Conservation (phyloP, 164 flowering plant genomes). For the Macadamia tetraphylla region DNA sequence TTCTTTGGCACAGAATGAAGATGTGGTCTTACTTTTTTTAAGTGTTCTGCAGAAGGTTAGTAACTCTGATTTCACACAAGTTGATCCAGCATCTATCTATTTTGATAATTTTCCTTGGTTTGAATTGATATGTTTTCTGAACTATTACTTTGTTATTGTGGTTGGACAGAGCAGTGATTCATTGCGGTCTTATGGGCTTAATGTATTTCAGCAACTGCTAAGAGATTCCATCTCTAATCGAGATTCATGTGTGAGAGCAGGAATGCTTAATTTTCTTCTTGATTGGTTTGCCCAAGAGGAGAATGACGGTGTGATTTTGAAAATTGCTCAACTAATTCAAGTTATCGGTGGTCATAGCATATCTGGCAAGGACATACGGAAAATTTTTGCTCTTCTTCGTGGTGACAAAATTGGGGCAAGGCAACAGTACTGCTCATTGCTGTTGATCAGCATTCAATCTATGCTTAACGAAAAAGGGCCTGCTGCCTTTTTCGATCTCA, state of each 20-base stretch:
- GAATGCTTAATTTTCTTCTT: conserved; percentile 93
- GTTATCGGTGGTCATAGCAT: conserved; percentile 94
- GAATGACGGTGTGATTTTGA: conserved; percentile 44
- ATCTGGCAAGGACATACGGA: conserved; percentile 96
- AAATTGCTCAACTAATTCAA: conserved; percentile 76
- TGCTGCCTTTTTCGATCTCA: conserved; percentile 82
- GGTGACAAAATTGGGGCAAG: conserved; percentile 61
- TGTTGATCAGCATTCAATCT: conserved; percentile 60
- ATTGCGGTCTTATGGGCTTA: conserved; percentile 68
- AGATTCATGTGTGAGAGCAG: conserved; percentile 88
- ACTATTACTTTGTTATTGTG: conserved; percentile 27
- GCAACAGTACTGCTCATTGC: conserved; percentile 57
- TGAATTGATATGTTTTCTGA: conserved; percentile 8
- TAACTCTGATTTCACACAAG: conserved; percentile 4
- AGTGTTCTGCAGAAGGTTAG: conserved; percentile 88
- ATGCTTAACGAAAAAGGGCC: conserved; percentile 99
- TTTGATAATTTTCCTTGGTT: neutral
- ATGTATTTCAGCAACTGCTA: conserved; percentile 67
- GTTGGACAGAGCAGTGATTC: conserved; percentile 95
- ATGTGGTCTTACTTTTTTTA: conserved; percentile 78
- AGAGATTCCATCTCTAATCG: conserved; percentile 81
- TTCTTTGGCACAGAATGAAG: conserved; percentile 74
- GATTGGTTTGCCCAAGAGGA: conserved; percentile 86
- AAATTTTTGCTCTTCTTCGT: conserved; percentile 87
- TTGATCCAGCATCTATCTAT: neutral